phyloP scores from a whole-genome alignment of 2,329 filamentous ascomycete species.

The Arthrobotrys sinensis region DNA sequence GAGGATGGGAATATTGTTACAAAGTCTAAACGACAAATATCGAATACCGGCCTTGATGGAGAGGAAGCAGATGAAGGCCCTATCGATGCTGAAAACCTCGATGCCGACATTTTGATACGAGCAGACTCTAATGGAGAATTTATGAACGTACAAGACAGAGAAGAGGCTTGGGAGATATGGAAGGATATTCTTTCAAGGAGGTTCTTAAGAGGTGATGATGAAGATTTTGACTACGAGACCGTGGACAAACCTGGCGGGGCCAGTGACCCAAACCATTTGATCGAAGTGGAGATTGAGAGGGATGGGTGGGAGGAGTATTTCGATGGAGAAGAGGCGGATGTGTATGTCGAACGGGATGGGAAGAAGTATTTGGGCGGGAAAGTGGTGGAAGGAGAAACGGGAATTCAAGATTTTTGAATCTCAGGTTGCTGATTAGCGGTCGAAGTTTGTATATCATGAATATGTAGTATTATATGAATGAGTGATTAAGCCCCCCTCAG shows the following conservation, averaged over 20 bases:
- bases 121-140: constrained; percentile 55
- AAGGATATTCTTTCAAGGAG: constrained; percentile 48
- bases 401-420: constrained; percentile 53
- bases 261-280: constrained; percentile 47
- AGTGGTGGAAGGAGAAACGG: constrained; percentile 50
- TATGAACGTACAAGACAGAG: constrained; percentile 34
- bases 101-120: constrained; percentile 51
- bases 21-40: constrained; percentile 16
- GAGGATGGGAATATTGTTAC: constrained; percentile 36
- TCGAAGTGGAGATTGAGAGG: constrained; percentile 56
- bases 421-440: background rate
- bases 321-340: constrained; percentile 56
- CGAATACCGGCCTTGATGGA: background rate
- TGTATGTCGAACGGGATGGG: constrained; percentile 49
- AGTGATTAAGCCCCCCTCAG: background rate
- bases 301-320: constrained; percentile 59
- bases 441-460: background rate
- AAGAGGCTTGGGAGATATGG: constrained; percentile 58
- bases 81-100: constrained; percentile 38
- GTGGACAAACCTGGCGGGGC: constrained; percentile 47
- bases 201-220: constrained; percentile 51
- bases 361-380: constrained; percentile 50
- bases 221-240: constrained; percentile 55
- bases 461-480: constrained; percentile 18
- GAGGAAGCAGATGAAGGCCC: constrained; percentile 12